Conservation (phyloP, 2,329 filamentous ascomycete species). For the Didymella segeticola region DNA sequence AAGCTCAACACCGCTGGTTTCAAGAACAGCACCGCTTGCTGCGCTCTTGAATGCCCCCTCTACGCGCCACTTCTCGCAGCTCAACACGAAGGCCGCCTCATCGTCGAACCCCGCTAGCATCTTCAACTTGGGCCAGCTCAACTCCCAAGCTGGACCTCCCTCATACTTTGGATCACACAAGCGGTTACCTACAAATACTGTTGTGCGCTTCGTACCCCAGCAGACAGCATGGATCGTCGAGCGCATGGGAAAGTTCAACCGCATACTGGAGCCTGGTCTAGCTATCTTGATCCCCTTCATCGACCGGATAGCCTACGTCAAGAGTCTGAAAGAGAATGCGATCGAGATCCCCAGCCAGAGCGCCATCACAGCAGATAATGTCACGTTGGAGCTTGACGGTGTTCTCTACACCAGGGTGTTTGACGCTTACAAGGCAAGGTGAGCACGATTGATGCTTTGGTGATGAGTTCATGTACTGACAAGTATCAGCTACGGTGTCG, state of each 20-base stretch:
- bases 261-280: conserved; percentile 89
- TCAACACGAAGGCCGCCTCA: conserved; percentile 35
- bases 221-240: conserved; percentile 99
- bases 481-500: conserved; percentile 82
- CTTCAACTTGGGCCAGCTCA: conserved; percentile 37
- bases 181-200: conserved; percentile 85
- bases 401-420: conserved; percentile 96
- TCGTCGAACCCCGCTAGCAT: conserved; percentile 35
- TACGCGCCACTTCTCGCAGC: conserved; percentile 42
- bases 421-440: conserved; percentile 97
- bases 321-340: conserved; percentile 93
- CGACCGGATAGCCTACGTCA: conserved; percentile 97
- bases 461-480: conserved; percentile 19
- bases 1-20: conserved; percentile 27
- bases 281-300: conserved; percentile 88
- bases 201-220: conserved; percentile 97
- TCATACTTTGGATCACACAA: conserved; percentile 78
- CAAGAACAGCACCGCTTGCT: conserved; percentile 28
- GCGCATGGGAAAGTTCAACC: conserved; percentile 97
- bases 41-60: conserved; percentile 25
- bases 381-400: conserved; percentile 94
- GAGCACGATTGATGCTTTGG: conserved; percentile 31
- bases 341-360: conserved; percentile 98
- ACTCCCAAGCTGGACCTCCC: conserved; percentile 56
- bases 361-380: conserved; percentile 98